Evolutionary conservation across 2,329 filamentous ascomycete genomes (phyloP).

Genomic region (Periconia digitata): DNA sequence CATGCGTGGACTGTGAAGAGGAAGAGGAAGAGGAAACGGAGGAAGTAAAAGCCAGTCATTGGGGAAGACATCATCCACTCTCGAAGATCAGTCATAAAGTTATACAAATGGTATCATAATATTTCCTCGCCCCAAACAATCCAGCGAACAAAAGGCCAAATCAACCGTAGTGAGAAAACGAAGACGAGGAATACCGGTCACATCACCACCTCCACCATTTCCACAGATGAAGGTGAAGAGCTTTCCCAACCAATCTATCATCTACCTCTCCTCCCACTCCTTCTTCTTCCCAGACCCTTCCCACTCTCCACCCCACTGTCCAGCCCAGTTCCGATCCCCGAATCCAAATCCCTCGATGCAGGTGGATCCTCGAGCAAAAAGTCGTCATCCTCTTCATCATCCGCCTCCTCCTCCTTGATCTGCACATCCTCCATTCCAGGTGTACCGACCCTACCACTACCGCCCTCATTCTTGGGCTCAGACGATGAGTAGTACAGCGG

Average conservation of each 20-base stretch:
- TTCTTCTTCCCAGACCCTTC: constrained; percentile 20
- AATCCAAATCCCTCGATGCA: constrained; percentile 36
- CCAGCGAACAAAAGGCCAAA: too few relatives aligned
- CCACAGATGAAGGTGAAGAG: background rate
- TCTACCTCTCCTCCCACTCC: constrained; percentile 12
- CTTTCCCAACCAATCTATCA: background rate
- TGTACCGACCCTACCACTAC: too few relatives aligned
- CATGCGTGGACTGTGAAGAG: too few relatives aligned
- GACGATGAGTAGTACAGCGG: constrained; percentile 43
- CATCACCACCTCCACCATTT: too few relatives aligned
- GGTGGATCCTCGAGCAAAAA: constrained; percentile 43
- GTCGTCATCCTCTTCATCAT: constrained; percentile 49
- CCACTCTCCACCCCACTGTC: constrained; percentile 38
- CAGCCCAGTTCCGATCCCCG: constrained; percentile 53
- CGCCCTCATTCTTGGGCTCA: constrained; percentile 26
- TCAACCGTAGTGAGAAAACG: too few relatives aligned
- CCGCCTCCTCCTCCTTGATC: constrained; percentile 20
- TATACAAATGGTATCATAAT: too few relatives aligned
- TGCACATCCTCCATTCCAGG: constrained; percentile 24
- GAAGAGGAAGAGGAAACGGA: too few relatives aligned
- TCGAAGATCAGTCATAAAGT: too few relatives aligned
- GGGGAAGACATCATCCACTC: too few relatives aligned
- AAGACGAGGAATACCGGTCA: too few relatives aligned
- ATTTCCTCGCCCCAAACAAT: too few relatives aligned
- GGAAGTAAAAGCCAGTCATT: too few relatives aligned